phyloP scores from a whole-genome alignment of 2,329 filamentous ascomycete species.

The Diaporthe destruens region DNA sequence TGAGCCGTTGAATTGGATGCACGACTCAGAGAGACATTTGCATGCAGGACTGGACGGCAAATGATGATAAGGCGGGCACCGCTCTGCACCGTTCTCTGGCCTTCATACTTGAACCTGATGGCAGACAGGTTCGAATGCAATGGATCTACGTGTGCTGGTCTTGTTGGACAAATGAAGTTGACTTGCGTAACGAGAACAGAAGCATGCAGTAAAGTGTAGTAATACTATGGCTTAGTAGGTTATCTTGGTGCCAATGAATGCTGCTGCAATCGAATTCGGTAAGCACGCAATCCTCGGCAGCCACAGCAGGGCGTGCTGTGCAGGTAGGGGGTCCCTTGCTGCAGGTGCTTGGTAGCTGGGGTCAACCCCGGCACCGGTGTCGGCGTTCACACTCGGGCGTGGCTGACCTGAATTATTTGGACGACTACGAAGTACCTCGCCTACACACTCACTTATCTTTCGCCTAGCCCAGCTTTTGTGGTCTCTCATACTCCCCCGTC shows the following conservation, averaged over 20 bases:
- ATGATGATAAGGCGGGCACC: neutral
- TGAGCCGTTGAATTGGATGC: neutral
- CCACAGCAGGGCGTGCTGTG: neutral
- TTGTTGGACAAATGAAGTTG: neutral
- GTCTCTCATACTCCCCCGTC: neutral
- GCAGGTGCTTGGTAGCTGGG: conserved; percentile 21
- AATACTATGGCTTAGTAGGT: too few species aligned
- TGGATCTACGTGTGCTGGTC: neutral
- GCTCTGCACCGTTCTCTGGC: neutral
- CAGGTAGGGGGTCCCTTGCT: neutral
- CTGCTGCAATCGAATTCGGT: conserved; percentile 27
- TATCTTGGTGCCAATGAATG: conserved; percentile 4
- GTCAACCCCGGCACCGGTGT: conserved; percentile 38
- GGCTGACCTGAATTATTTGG: conserved; percentile 10
- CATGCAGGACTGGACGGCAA: too few species aligned
- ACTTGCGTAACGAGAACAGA: neutral
- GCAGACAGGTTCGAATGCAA: neutral
- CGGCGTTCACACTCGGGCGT: conserved; percentile 16
- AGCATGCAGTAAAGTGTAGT: too few species aligned
- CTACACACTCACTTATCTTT: conserved; percentile 1
- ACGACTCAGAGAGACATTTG: neutral
- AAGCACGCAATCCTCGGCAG: conserved; percentile 37
- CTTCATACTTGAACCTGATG: neutral
- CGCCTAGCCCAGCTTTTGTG: neutral
- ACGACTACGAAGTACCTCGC: neutral